phyloP scores from a whole-genome alignment of 441 rosid genomes.

The Capsella rubella region DNA sequence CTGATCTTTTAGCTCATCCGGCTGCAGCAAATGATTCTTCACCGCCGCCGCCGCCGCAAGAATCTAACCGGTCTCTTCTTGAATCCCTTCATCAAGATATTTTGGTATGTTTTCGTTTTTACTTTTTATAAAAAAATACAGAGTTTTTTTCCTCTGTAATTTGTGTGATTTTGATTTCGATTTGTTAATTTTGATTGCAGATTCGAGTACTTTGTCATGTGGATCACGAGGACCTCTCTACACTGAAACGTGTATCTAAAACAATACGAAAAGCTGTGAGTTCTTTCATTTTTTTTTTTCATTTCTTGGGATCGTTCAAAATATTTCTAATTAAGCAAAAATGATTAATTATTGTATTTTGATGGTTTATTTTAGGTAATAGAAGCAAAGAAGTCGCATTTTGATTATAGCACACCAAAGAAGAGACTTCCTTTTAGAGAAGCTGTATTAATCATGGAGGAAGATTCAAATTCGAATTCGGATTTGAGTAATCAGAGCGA shows the following conservation, averaged over 20 bases:
- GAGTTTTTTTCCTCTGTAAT: not conserved
- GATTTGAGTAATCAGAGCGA: constrained; percentile 28
- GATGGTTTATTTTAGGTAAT: constrained; percentile 17
- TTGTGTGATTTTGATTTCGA: constrained; percentile 2
- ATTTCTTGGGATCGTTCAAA: not conserved
- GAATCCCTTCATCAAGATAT: constrained; percentile 48
- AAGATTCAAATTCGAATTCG: constrained; percentile 28
- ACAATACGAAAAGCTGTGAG: constrained; percentile 39
- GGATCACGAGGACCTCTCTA: constrained; percentile 40
- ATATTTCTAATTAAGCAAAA: constrained; percentile 14
- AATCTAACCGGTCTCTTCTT: constrained; percentile 16
- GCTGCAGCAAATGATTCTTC: not conserved
- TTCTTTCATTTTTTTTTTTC: not conserved
- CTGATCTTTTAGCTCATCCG: not conserved
- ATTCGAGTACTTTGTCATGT: constrained; percentile 44
- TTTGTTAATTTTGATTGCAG: constrained; percentile 11
- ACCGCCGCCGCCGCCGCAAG: not conserved
- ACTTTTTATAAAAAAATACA: not conserved
- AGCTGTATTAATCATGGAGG: not conserved
- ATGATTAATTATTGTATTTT: not conserved
- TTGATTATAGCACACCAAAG: constrained; percentile 44
- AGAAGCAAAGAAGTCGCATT: constrained; percentile 39
- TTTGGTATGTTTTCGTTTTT: constrained; percentile 35
- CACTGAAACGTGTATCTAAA: constrained; percentile 39
- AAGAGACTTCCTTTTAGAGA: constrained; percentile 32